phyloP scores from a whole-genome alignment of 352 stramenopile species.

The Chrysophaeum taylorii region DNA sequence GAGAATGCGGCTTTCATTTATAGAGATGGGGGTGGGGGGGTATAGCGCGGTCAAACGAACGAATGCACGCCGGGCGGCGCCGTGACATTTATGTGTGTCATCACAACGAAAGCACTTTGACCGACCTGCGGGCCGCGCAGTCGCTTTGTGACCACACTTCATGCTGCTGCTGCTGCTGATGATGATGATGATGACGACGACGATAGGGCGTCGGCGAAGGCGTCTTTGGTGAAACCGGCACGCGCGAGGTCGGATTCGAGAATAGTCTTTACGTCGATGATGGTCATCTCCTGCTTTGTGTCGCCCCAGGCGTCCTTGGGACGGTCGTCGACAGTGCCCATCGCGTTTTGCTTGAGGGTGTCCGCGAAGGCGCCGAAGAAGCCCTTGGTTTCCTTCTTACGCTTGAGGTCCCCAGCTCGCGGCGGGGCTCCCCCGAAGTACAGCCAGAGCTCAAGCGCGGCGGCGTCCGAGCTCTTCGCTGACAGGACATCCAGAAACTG shows the following conservation, averaged over 20 bases:
- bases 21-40: too few relatives aligned
- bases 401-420: background rate
- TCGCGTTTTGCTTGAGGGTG: background rate
- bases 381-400: background rate
- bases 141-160: too few relatives aligned
- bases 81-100: too few relatives aligned
- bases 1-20: too few relatives aligned
- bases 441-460: background rate
- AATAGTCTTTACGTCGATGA: background rate
- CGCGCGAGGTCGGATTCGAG: background rate
- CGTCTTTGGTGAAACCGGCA: background rate
- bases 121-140: too few relatives aligned
- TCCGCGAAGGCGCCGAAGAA: slow-evolving; percentile 8
- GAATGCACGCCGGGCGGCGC: too few relatives aligned
- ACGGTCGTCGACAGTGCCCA: background rate
- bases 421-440: background rate
- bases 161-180: too few relatives aligned
- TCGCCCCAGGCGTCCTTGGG: slow-evolving; percentile 12
- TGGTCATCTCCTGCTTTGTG: background rate
- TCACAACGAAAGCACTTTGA: too few relatives aligned
- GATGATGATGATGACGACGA: too few relatives aligned
- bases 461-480: background rate
- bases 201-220: too few relatives aligned
- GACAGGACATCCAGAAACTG: background rate
- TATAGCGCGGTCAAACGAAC: too few relatives aligned